Percentiles rank a stretch among this genome's conserved stretches.
These are phyloP conservation scores for Phytopythium chamaehyphon DNA, from an alignment of 352 stramenopile genomes.

Conservation along the genomic window DNA sequence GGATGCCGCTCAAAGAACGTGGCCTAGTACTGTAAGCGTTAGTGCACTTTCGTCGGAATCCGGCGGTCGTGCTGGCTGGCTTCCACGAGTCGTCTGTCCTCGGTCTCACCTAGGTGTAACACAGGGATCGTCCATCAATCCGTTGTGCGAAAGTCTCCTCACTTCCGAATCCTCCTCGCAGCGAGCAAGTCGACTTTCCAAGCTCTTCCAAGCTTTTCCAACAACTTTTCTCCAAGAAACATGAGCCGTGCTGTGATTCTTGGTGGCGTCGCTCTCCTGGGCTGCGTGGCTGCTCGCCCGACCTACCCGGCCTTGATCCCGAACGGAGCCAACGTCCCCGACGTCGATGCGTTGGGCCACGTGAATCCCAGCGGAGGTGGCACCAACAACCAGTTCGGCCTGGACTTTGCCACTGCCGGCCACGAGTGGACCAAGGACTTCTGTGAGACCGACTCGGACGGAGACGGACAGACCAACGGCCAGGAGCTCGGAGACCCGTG, in stretches of 20 bases:
- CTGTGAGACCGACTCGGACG: conserved; percentile 68
- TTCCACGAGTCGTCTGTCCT: no score
- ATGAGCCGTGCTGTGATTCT: conserved; percentile 9
- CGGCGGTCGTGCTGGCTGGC: no score
- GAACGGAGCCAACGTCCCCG: conserved; percentile 26
- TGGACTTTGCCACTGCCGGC: conserved; percentile 27
- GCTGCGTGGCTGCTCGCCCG: conserved; percentile 9
- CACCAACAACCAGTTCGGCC: conserved; percentile 39
- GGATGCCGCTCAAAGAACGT: no score
- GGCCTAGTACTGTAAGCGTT: no score
- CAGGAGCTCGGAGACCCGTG: conserved; percentile 82
- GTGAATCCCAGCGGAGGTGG: conserved; percentile 20
- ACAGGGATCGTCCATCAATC: no score
- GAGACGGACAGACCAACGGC: conserved; percentile 80
- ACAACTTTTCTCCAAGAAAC: no score
- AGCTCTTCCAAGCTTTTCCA: no score
- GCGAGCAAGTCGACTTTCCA: conserved; percentile 9
- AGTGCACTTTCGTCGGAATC: no score
- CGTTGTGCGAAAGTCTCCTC: not conserved
- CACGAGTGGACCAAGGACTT: conserved; percentile 33
- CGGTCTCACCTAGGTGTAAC: no score
- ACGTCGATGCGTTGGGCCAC: conserved; percentile 34
- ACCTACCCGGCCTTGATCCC: conserved; percentile 21
- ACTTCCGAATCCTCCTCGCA: conserved; percentile 9
- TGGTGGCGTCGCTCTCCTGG: conserved; percentile 11